Base-by-base conservation (phyloP, 345 rosid genomes). In the Clarkia xantiana region DNA sequence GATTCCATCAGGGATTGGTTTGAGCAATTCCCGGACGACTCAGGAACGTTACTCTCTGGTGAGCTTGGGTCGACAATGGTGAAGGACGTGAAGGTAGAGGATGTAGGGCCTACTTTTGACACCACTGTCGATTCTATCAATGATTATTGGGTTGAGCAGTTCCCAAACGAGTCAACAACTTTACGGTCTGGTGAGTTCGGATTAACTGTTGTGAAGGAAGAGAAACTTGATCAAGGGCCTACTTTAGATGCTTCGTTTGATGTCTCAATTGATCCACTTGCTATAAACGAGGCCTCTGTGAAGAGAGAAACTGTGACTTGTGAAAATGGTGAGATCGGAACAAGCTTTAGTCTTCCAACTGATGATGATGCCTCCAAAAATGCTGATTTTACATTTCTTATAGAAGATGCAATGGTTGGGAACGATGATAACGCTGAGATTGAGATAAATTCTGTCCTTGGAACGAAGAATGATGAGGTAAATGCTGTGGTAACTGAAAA, bases 1-100 rank as follows among this genome's bases (percentile, higher is more conserved):
- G 87, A 83, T 22, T 70, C 77, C 16, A 62, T 77, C 38, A 49
- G 68, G 18, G 75, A 70, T 25, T 80, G 75, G 69, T 71, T 73
- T 19, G 84, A 61, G 49, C 74, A 45, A 58, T 63, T 50, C 62
- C 64, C 62, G 5, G 53, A 49, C 53, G 53, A 29, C 53, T 40
- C 44, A 14, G 51, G 51, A 18, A 5, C 40, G 14, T 20, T 34
- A 18, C 41, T 4, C 29, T 16, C 61, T 0, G 61, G 47, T 49
- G 14, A 17, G 45, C 43, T 49, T 15, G 53, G 53, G 14, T 51
- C 52, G 38, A 63, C 68, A 60, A 62, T 60, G 61, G 61, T 55
- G 54, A 78, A 68, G 56, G 68, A 51, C 18, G 63, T 54, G 56
- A 68, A 52, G 55, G 29, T 47, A 47, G 70, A 29, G 47, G 68